Percentiles rank a stretch among this genome's conserved stretches.
Conservation (phyloP, 306 rosid species). For the Cajanus cajan region DNA sequence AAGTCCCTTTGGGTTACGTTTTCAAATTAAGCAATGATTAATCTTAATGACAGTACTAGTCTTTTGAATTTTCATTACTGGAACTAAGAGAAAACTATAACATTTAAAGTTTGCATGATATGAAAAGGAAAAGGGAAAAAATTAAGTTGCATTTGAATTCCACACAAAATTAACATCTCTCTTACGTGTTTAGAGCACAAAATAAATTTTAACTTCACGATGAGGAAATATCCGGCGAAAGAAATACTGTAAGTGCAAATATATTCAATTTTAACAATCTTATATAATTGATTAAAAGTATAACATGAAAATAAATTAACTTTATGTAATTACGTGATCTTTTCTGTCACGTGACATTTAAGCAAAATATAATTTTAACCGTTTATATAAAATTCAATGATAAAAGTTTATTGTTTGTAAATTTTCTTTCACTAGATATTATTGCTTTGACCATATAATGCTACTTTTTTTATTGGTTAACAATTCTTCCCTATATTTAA, state of each 20-base stretch:
- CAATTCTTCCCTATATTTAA: neutral
- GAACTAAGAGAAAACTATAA: slow-evolving; percentile 14
- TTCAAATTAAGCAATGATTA: slow-evolving; percentile 44
- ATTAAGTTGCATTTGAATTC: slow-evolving; percentile 29
- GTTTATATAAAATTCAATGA: neutral
- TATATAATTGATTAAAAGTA: neutral
- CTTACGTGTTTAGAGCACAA: neutral
- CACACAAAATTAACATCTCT: slow-evolving; percentile 30
- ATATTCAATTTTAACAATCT: neutral
- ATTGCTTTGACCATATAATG: neutral
- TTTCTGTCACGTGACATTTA: too few relatives aligned
- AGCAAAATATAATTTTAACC: neutral
- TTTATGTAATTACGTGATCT: neutral
- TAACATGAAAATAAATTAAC: neutral
- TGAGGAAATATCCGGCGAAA: neutral
- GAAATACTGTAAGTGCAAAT: neutral
- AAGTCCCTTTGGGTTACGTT: neutral
- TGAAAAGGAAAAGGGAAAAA: neutral
- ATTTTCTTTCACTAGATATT: neutral
- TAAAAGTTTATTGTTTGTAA: neutral
- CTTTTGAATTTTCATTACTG: slow-evolving; percentile 29
- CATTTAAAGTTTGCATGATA: slow-evolving; percentile 1
- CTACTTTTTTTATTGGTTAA: neutral
- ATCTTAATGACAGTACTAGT: slow-evolving; percentile 4
- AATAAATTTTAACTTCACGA: neutral